Evolutionary conservation across 768 basidiomycete genomes (phyloP).

Genomic region (Suillus weaverae): DNA sequence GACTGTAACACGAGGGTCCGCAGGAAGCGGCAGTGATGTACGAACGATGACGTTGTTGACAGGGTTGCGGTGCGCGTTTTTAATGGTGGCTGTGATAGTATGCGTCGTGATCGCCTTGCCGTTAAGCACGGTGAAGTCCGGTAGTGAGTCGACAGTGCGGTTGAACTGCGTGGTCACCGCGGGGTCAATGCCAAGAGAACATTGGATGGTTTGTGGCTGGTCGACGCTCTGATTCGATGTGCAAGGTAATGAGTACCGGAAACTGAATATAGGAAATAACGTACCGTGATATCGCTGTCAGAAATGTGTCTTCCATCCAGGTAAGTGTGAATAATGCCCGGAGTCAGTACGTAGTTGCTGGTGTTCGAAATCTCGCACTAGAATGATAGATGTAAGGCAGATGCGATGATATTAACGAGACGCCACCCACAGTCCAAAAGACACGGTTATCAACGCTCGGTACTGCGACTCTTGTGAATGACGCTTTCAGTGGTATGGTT

Average conservation of each 20-base stretch:
- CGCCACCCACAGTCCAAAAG: constrained; percentile 21
- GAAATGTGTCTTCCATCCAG: constrained; percentile 31
- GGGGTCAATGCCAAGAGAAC: constrained; percentile 19
- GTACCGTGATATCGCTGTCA: constrained; percentile 20
- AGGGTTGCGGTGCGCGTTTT: constrained; percentile 15
- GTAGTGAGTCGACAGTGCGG: constrained; percentile 14
- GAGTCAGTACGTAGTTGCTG: constrained; percentile 24
- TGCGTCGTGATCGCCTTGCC: constrained; percentile 18
- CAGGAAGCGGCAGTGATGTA: constrained; percentile 26
- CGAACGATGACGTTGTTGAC: constrained; percentile 24
- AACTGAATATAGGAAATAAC: constrained; percentile 10
- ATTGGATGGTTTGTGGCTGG: constrained; percentile 20
- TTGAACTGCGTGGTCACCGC: constrained; percentile 18
- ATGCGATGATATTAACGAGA: background rate
- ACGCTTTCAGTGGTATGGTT: constrained; percentile 20
- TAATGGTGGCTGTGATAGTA: constrained; percentile 17
- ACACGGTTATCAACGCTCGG: constrained; percentile 19
- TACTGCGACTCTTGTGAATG: constrained; percentile 25
- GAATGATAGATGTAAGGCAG: too few relatives aligned
- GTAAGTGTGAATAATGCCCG: constrained; percentile 29
- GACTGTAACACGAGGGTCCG: constrained; percentile 30
- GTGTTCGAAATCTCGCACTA: constrained; percentile 30
- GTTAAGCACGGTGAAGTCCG: constrained; percentile 6
- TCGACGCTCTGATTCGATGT: constrained; percentile 11
- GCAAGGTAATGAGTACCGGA: background rate